Evolutionary conservation across 257 asterid genomes (phyloP).

Genomic region (Solanum medicagineum): DNA sequence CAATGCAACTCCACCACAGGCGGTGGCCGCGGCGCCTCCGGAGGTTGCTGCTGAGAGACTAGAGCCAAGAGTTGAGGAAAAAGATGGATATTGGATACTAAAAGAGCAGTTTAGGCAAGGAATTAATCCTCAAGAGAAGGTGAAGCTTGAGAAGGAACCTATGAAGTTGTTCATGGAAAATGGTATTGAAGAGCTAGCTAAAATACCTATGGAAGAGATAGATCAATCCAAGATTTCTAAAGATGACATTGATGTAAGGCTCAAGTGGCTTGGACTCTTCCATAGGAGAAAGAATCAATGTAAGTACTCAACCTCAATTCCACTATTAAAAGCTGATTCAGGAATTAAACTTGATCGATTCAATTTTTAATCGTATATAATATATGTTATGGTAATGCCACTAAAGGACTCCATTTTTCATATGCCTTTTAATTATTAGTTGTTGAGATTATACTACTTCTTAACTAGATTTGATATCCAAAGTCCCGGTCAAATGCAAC

Average conservation of each 20-base stretch:
- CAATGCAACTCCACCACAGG: constrained; percentile 54
- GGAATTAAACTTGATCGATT: not conserved
- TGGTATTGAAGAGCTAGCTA: constrained; percentile 58
- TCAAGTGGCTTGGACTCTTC: constrained; percentile 96
- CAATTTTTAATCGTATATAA: not conserved
- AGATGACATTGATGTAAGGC: constrained; percentile 83
- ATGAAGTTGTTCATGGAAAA: constrained; percentile 84
- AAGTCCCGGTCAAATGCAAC: not conserved
- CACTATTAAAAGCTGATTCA: not conserved
- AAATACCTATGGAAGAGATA: constrained; percentile 56
- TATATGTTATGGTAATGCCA: not conserved
- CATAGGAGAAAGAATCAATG: constrained; percentile 90
- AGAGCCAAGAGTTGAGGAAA: constrained; percentile 75
- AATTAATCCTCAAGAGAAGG: constrained; percentile 76
- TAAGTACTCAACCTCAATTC: constrained; percentile 14
- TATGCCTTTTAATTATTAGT: not conserved
- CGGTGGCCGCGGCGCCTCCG: constrained; percentile 29
- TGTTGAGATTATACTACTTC: not conserved
- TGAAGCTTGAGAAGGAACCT: constrained; percentile 80
- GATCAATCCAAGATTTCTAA: constrained; percentile 59
- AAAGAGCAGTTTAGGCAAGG: constrained; percentile 80
- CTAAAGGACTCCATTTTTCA: not conserved
- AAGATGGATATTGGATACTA: constrained; percentile 57
- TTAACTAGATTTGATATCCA: not conserved
- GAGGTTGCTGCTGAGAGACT: constrained; percentile 35